These are phyloP conservation scores for Hyphopichia khmerensis DNA, from an alignment of 1,139 yeast species.

Conservation along the genomic window DNA sequence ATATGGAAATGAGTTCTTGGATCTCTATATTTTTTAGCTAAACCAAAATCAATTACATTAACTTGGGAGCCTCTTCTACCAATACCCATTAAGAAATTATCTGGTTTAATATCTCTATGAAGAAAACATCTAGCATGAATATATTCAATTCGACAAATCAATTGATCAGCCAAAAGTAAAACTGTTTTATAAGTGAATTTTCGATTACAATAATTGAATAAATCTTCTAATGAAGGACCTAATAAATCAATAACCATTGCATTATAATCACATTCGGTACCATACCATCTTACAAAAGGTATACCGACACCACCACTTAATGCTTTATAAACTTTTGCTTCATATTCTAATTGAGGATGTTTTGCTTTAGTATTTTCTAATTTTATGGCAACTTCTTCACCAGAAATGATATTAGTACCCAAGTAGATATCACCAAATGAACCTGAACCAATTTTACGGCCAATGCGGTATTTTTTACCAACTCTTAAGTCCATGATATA, in stretches of 20 bases:
- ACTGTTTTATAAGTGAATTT: slow-evolving; percentile 94
- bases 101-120: slow-evolving; percentile 92
- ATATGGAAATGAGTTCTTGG: slow-evolving; percentile 95
- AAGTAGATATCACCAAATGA: slow-evolving; percentile 96
- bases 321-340: slow-evolving; percentile 92
- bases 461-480: slow-evolving; percentile 92
- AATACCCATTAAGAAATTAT: slow-evolving; percentile 94
- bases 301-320: slow-evolving; percentile 97
- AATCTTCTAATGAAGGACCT: slow-evolving; percentile 94
- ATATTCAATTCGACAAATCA: slow-evolving; percentile 90
- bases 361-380: slow-evolving; percentile 86
- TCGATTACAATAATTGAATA: slow-evolving; percentile 93
- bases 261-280: slow-evolving; percentile 93
- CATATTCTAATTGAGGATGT: slow-evolving; percentile 96
- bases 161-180: slow-evolving; percentile 87
- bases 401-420: slow-evolving; percentile 89
- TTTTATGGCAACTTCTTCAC: slow-evolving; percentile 97
- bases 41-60: slow-evolving; percentile 94
- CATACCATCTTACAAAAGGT: slow-evolving; percentile 96
- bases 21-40: slow-evolving; percentile 93
- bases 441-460: slow-evolving; percentile 95
- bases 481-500: slow-evolving; percentile 71
- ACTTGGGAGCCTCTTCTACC: slow-evolving; percentile 95
- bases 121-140: slow-evolving; percentile 94
- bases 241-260: slow-evolving; percentile 95